Percentiles rank a stretch among this genome's conserved stretches.
Conservation (phyloP, 139 green algal genomes). For the Picochlorum sp. region DNA sequence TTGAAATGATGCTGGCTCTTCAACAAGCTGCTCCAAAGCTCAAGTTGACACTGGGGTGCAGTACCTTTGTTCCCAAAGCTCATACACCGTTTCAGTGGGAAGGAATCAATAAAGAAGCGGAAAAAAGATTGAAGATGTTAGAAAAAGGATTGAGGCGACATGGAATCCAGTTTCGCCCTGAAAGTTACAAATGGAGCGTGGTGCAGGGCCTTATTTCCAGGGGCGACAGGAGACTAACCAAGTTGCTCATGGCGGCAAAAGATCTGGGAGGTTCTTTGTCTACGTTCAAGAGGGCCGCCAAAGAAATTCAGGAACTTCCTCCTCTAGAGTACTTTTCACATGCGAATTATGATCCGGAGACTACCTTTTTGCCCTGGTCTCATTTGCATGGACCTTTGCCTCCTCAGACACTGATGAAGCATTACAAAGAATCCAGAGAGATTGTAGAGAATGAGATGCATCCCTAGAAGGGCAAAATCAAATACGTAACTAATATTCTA, state of each 20-base stretch:
- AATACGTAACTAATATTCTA: too few relatives aligned
- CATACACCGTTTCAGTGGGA: slow-evolving; percentile 47
- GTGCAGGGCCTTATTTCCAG: slow-evolving; percentile 32
- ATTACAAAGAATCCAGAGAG: too few relatives aligned
- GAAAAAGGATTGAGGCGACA: slow-evolving; percentile 20
- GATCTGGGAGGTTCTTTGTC: slow-evolving; percentile 25
- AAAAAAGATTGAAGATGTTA: slow-evolving; percentile 20
- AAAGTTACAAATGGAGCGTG: slow-evolving; percentile 45
- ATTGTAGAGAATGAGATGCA: neutral
- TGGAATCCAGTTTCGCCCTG: slow-evolving; percentile 32
- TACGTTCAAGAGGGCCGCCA: slow-evolving; percentile 32
- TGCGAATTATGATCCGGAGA: neutral
- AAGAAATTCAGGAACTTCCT: slow-evolving; percentile 25
- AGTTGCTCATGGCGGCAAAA: slow-evolving; percentile 20
- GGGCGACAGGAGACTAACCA: slow-evolving; percentile 24
- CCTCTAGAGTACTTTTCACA: slow-evolving; percentile 29
- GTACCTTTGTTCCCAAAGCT: slow-evolving; percentile 42
- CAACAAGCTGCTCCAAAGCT: slow-evolving; percentile 11
- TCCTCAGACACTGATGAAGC: slow-evolving; percentile 22
- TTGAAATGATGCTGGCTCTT: slow-evolving; percentile 32
- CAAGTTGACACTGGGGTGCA: slow-evolving; percentile 32
- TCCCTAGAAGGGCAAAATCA: too few relatives aligned
- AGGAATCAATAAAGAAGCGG: slow-evolving; percentile 14
- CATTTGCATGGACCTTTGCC: slow-evolving; percentile 28
- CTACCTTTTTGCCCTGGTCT: slow-evolving; percentile 20